Base-by-base conservation (phyloP, 2,329 filamentous ascomycete genomes). In the Beauveria sp. region DNA sequence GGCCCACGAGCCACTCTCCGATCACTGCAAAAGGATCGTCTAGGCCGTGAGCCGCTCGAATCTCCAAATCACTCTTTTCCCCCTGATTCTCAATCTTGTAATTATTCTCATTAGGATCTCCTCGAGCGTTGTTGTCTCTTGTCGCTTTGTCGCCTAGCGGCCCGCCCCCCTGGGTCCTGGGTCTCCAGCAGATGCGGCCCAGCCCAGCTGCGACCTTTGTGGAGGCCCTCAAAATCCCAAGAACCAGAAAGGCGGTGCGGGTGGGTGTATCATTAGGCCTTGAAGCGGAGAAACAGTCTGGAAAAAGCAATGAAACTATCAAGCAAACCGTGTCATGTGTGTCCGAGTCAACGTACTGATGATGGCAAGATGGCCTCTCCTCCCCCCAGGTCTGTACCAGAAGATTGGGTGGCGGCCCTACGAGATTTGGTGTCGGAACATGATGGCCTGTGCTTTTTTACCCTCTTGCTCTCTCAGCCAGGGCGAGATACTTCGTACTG, bases 51-150 rank as follows among this genome's bases (percentile, higher is more conserved):
- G 53, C 6, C 24, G 22, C 34, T 22, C 16, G 34, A 34, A 37
- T 37, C 26, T 30, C 26, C 22, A 16, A n/a, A 6, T 14, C 12
- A 37, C 34, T 12, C 14, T 37, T 16, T 37, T 14, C 5, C 5
- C 12, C 34, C 12, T 37, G 34, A 6, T 14, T 37, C 14, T 14
- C 34, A 26, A 47, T 47, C 14, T 26, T 18, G 16, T 10, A 16
- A 26, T 28, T 43, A n/a, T 41, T 40, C 52, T 43, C 9, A 30
- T 44, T 55, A 18, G 18, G 2, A 26, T 14, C 53, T 50, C 24
- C 14, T 12, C 18, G 8, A 40, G 56, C 37, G 30, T 44, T 59
- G 56, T 59, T 59, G 34, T 59, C 56, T 59, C 56, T 59, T 58
- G 44, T 50, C 55, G 30, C 55, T 20, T 44, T 43, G 41, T 20